Evolutionary conservation across 208 protist genomes (phyloP).

Genomic region (Angomonas desouzai): DNA sequence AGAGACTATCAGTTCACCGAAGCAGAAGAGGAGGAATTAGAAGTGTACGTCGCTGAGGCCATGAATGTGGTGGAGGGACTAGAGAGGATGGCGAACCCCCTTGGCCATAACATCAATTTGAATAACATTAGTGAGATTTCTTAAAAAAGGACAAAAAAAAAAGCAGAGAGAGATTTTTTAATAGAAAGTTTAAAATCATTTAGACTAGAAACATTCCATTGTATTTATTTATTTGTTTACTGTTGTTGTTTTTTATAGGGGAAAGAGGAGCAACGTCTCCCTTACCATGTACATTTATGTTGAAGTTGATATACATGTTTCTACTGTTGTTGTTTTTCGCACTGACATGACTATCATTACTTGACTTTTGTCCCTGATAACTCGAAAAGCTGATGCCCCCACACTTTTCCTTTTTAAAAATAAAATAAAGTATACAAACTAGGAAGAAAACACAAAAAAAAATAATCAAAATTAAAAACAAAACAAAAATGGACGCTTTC

Average conservation of each 20-base stretch:
- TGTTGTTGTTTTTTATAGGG: too few relatives aligned
- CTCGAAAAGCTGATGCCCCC: too few relatives aligned
- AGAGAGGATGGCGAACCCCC: conserved; percentile 16
- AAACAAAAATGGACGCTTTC: conserved; percentile 2
- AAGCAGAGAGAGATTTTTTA: too few relatives aligned
- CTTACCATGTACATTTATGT: too few relatives aligned
- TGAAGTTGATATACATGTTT: too few relatives aligned
- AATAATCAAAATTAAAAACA: conserved; percentile 1
- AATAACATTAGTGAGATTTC: conserved; percentile 3
- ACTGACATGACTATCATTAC: too few relatives aligned
- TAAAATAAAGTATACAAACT: neutral
- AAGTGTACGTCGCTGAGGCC: conserved; percentile 43
- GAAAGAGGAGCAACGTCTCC: too few relatives aligned
- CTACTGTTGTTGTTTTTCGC: too few relatives aligned
- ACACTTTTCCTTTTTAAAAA: conserved; percentile 4
- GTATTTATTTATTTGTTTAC: too few relatives aligned
- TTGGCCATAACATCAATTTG: neutral
- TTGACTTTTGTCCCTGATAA: too few relatives aligned
- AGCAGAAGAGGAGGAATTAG: conserved; percentile 39
- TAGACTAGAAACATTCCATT: too few relatives aligned
- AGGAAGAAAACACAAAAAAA: conserved; percentile 7
- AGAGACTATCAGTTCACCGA: conserved; percentile 38
- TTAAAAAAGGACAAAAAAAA: neutral
- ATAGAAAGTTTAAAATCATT: too few relatives aligned
- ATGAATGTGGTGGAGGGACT: conserved; percentile 30